Percentiles rank a stretch among this genome's conserved stretches.
These are phyloP conservation scores for Podaxis mareebaensis DNA, from an alignment of 768 basidiomycete genomes.

Conservation along the genomic window DNA sequence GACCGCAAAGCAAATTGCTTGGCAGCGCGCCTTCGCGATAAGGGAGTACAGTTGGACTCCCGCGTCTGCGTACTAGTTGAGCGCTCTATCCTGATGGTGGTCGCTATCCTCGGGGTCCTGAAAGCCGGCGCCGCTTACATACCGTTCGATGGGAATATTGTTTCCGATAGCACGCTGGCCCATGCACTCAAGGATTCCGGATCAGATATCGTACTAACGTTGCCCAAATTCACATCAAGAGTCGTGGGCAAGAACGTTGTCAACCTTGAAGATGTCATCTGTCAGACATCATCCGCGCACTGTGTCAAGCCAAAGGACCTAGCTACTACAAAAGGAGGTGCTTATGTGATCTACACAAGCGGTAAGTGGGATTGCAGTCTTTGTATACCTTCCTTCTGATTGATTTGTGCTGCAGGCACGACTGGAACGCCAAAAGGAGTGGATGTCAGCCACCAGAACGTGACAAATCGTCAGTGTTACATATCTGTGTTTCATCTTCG, in stretches of 20 bases:
- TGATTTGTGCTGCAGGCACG: conserved; percentile 37
- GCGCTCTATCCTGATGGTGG: conserved; percentile 52
- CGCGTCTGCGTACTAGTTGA: conserved; percentile 58
- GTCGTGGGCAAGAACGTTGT: conserved; percentile 32
- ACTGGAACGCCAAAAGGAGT: conserved; percentile 63
- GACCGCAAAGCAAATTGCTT: conserved; percentile 49
- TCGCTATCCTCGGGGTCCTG: conserved; percentile 54
- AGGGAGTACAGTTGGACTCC: conserved; percentile 45
- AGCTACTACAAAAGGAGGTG: conserved; percentile 41
- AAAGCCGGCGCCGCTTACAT: conserved; percentile 63
- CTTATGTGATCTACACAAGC: conserved; percentile 64
- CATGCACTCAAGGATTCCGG: conserved; percentile 52
- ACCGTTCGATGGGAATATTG: conserved; percentile 57
- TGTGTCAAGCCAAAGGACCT: conserved; percentile 39
- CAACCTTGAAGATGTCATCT: conserved; percentile 33
- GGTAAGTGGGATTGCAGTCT: conserved; percentile 35
- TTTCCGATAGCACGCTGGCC: conserved; percentile 53
- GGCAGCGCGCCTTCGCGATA: conserved; percentile 41
- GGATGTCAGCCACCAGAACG: conserved; percentile 58
- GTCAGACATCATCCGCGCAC: conserved; percentile 24
- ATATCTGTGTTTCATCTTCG: neutral
- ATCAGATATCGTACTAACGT: conserved; percentile 41
- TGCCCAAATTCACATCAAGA: conserved; percentile 41
- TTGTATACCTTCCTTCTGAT: neutral
- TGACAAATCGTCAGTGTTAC: conserved; percentile 50